Conservation (phyloP, 2,329 filamentous ascomycete genomes). For the Scedosporium boydii region DNA sequence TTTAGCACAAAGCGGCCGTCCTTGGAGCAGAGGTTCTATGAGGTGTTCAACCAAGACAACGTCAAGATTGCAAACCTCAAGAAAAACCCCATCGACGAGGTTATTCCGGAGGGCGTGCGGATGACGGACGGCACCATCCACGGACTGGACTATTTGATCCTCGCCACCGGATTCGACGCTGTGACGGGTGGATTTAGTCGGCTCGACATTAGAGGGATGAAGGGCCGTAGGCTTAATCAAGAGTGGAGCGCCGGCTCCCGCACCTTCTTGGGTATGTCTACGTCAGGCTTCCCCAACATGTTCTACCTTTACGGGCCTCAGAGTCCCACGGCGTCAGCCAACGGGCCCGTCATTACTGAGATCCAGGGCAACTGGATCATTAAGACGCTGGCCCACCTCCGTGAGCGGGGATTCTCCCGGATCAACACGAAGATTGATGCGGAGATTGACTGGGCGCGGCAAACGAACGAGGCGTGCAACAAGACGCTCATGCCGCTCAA, state of each 20-base stretch:
- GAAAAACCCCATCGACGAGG: conserved; percentile 4
- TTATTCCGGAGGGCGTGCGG: conserved; percentile 1
- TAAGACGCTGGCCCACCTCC: no score
- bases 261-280: conserved; percentile 30
- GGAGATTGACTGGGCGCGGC: no score
- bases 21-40: conserved; percentile 33
- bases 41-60: conserved; percentile 30
- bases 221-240: conserved; percentile 20
- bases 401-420: no score
- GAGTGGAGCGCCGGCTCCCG: conserved; percentile 25
- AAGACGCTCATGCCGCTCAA: no score
- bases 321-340: conserved; percentile 14
- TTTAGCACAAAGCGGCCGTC: conserved; percentile 24
- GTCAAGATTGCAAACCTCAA: conserved; percentile 30
- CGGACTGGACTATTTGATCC: conserved; percentile 16
- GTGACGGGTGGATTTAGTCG: conserved; percentile 28
- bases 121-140: conserved; percentile 6
- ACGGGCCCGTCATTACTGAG: no score
- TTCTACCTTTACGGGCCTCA: conserved; percentile 33
- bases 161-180: conserved; percentile 33
- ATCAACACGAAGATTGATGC: no score
- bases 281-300: conserved; percentile 34
- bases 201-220: conserved; percentile 25
- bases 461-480: no score
- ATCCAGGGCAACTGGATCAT: no score